These are phyloP conservation scores for Casuarina cunninghamiana DNA, from an alignment of 306 rosid genomes.

Conservation along the genomic window DNA sequence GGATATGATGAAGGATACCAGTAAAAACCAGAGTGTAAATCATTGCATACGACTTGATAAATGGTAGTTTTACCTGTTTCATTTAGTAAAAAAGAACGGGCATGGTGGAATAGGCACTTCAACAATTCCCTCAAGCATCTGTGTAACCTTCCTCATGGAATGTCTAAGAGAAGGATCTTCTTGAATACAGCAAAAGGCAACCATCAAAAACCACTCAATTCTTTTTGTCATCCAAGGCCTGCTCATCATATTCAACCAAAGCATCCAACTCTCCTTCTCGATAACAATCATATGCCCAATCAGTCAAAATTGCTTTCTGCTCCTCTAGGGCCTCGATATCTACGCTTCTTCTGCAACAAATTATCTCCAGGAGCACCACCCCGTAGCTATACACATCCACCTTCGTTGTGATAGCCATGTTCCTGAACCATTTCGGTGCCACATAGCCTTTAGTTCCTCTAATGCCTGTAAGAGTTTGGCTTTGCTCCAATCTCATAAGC, in stretches of 20 bases:
- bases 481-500: conserved; percentile 40
- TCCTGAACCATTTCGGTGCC: conserved; percentile 44
- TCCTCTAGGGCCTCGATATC: not conserved
- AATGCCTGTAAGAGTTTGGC: conserved; percentile 22
- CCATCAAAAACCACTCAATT: conserved; percentile 33
- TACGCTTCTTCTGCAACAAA: conserved; percentile 35
- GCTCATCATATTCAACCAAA: conserved; percentile 17
- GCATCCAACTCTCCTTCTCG: conserved; percentile 1
- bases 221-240: conserved; percentile 18
- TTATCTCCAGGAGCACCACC: conserved; percentile 31
- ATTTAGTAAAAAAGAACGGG: conserved; percentile 10
- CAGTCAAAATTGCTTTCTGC: conserved; percentile 9
- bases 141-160: conserved; percentile 33
- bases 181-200: conserved; percentile 41
- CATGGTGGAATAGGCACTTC: conserved; percentile 37
- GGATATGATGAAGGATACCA: too few relatives aligned
- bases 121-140: conserved; percentile 44
- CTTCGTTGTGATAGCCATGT: conserved; percentile 23
- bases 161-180: conserved; percentile 36
- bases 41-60: not conserved
- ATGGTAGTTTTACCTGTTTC: not conserved
- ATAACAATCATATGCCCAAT: conserved; percentile 36
- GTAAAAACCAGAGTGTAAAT: not conserved
- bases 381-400: conserved; percentile 46
- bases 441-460: conserved; percentile 53